Conservation (phyloP, 306 rosid genomes). For the Trifolium repens region DNA sequence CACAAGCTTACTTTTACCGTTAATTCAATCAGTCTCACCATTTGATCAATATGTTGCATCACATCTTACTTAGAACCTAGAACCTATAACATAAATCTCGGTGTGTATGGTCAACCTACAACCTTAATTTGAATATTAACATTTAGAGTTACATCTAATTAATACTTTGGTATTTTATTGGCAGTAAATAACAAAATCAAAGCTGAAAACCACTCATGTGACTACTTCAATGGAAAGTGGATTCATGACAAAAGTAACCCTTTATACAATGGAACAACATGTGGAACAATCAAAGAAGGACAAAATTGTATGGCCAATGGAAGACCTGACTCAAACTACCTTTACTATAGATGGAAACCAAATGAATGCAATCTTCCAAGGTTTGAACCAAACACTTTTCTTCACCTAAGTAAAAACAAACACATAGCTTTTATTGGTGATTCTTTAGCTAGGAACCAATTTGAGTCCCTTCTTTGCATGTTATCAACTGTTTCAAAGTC, state of each 20-base stretch:
- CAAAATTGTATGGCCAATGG: slow-evolving; percentile 75
- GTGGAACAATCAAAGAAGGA: slow-evolving; percentile 63
- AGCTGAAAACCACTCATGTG: slow-evolving; percentile 49
- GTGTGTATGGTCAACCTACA: too few relatives aligned
- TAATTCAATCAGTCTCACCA: too few relatives aligned
- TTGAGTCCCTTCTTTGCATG: slow-evolving; percentile 81
- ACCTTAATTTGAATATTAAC: not conserved
- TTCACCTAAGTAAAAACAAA: slow-evolving; percentile 54
- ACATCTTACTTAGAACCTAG: too few relatives aligned
- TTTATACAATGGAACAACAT: slow-evolving; percentile 66
- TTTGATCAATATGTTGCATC: too few relatives aligned
- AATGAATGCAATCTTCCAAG: slow-evolving; percentile 60
- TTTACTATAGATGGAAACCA: slow-evolving; percentile 80
- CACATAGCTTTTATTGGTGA: slow-evolving; percentile 79
- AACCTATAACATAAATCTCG: too few relatives aligned
- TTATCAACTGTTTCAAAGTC: slow-evolving; percentile 59
- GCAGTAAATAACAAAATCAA: slow-evolving; percentile 50
- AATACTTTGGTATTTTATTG: not conserved
- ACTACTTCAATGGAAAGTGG: slow-evolving; percentile 71
- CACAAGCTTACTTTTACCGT: too few relatives aligned
- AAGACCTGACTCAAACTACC: slow-evolving; percentile 57
- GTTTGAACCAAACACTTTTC: slow-evolving; percentile 72
- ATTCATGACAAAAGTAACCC: slow-evolving; percentile 58
- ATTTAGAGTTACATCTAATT: not conserved
- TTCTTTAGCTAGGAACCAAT: slow-evolving; percentile 81